A percentile compares a stretch with the other conserved stretches of the same genome.
phyloP scores from a whole-genome alignment of 768 basidiomycete species.

The Cubamyces sp. region DNA sequence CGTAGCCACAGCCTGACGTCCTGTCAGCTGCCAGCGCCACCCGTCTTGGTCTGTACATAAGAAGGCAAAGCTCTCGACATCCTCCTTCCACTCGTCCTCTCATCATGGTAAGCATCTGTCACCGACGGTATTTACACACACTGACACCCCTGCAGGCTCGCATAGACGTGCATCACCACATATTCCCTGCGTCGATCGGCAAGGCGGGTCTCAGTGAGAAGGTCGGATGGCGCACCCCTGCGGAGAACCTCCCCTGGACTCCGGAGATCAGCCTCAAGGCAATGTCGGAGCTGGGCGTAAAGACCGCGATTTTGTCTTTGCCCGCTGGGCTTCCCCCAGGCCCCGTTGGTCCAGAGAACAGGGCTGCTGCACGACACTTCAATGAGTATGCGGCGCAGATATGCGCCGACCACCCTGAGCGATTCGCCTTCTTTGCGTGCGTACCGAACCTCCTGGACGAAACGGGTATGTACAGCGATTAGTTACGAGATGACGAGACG shows the following conservation, averaged over 20 bases:
- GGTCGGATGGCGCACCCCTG: constrained; percentile 65
- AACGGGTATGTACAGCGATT: not conserved
- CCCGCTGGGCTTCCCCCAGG: constrained; percentile 56
- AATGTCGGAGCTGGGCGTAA: constrained; percentile 64
- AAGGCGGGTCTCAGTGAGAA: constrained; percentile 49
- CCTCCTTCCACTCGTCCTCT: no score
- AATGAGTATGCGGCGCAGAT: constrained; percentile 54
- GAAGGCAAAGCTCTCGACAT: no score
- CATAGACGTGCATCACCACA: constrained; percentile 81
- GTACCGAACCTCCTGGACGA: constrained; percentile 45
- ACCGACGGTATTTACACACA: not conserved
- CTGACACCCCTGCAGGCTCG: constrained; percentile 4
- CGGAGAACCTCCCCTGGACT: constrained; percentile 68
- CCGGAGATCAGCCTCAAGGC: constrained; percentile 58
- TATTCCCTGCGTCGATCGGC: constrained; percentile 56
- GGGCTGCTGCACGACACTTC: constrained; percentile 42
- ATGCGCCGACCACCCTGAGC: constrained; percentile 50
- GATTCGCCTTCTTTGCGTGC: constrained; percentile 74
- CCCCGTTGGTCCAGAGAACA: constrained; percentile 44
- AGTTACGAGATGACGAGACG: not conserved
- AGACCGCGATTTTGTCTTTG: constrained; percentile 66
- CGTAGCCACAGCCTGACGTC: not conserved
- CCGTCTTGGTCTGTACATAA: no score
- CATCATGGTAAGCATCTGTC: not conserved
- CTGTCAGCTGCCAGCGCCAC: not conserved